Percentiles rank a stretch among this genome's conserved stretches.
These are phyloP conservation scores for Xylariaceae sp. DNA, from an alignment of 2,329 filamentous ascomycete species.

Conservation along the genomic window DNA sequence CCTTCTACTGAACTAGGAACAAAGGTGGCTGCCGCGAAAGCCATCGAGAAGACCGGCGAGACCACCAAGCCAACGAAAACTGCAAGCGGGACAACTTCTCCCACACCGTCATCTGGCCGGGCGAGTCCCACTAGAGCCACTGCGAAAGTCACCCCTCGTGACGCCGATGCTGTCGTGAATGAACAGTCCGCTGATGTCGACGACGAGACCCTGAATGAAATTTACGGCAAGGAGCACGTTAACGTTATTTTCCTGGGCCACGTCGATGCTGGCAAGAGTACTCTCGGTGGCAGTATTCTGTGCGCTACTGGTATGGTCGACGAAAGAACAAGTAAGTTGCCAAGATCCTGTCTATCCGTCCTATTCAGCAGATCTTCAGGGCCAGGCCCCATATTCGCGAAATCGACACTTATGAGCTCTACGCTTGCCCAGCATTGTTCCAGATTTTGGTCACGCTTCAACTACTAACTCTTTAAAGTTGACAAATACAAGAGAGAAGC, in stretches of 20 bases:
- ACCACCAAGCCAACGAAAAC: constrained; percentile 45
- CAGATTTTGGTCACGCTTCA: not conserved
- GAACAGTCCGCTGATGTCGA: constrained; percentile 73
- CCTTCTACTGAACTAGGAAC: constrained; percentile 54
- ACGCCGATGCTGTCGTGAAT: constrained; percentile 78
- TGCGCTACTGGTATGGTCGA: constrained; percentile 99
- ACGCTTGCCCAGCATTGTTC: not conserved
- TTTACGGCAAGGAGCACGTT: constrained; percentile 88
- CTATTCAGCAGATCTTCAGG: not conserved
- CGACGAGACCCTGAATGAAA: constrained; percentile 75
- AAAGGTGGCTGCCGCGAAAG: constrained; percentile 83
- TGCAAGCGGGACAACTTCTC: constrained; percentile 69
- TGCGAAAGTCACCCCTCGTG: constrained; percentile 52
- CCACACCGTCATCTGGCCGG: constrained; percentile 76
- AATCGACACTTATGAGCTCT: not conserved
- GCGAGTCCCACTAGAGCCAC: constrained; percentile 68
- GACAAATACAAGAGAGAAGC: constrained; percentile 98
- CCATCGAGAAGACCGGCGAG: constrained; percentile 86
- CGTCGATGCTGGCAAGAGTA: constrained; percentile 97
- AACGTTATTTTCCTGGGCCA: constrained; percentile 98
- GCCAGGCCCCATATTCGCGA: no score
- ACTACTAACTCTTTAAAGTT: constrained; percentile 39
- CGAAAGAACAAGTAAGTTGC: constrained; percentile 62
- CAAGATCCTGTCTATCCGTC: not conserved
- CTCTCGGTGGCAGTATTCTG: constrained; percentile 86